Conservation (phyloP, 2,329 filamentous ascomycete species). For the Penicillium polonicum region DNA sequence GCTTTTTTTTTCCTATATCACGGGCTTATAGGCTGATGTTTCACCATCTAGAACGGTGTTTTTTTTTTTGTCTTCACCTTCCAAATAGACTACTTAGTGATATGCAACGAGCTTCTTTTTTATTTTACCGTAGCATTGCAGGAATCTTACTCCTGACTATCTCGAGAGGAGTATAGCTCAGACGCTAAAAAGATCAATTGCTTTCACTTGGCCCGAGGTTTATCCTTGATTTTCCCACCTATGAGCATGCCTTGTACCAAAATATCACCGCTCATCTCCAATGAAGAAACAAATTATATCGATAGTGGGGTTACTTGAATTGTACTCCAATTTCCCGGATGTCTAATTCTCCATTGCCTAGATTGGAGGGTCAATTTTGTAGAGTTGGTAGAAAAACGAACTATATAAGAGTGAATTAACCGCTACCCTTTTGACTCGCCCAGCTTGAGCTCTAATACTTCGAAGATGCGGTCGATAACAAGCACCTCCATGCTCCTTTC, state of each 20-base stretch:
- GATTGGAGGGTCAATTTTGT: neutral
- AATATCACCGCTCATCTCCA: neutral
- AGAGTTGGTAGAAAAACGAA: neutral
- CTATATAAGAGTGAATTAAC: neutral
- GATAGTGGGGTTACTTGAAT: neutral
- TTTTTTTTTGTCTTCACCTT: neutral
- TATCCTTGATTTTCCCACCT: constrained; percentile 19
- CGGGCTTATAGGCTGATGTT: neutral
- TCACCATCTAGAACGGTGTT: neutral
- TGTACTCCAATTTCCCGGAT: neutral
- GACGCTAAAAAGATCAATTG: neutral
- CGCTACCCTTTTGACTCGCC: no score
- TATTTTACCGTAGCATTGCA: neutral
- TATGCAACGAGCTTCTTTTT: neutral
- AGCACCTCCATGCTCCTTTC: neutral
- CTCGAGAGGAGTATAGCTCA: neutral
- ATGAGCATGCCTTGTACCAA: constrained; percentile 2
- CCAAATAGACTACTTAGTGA: neutral
- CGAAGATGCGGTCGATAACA: neutral
- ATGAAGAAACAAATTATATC: neutral
- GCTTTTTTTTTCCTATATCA: neutral
- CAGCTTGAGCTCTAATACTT: neutral
- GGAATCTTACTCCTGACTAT: neutral
- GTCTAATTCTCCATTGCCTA: neutral
- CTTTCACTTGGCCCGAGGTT: neutral